Percentiles rank a stretch among this genome's conserved stretches.
Conservation (phyloP, 2,329 filamentous ascomycete species). For the Sporothrix phasma region DNA sequence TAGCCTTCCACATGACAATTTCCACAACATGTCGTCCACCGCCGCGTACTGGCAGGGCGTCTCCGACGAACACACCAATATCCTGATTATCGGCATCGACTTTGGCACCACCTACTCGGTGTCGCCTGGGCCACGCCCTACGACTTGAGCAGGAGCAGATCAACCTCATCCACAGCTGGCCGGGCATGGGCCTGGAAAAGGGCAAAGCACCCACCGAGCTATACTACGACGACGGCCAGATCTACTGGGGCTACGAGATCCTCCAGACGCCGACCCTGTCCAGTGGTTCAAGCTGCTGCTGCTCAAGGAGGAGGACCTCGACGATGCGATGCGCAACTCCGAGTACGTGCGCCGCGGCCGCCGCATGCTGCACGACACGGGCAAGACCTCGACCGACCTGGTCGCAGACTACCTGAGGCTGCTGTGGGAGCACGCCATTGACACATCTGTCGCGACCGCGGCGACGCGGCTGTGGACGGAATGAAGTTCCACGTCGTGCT, state of each 20-base stretch:
- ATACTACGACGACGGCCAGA: constrained; percentile 12
- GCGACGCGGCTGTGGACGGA: constrained; percentile 11
- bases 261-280: constrained; percentile 13
- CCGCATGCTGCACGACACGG: constrained; percentile 9
- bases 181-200: constrained; percentile 20
- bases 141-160: constrained; percentile 12
- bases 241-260: constrained; percentile 17
- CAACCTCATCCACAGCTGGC: constrained; percentile 15
- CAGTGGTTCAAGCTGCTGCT: constrained; percentile 19
- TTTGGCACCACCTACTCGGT: constrained; percentile 18
- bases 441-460: constrained; percentile 21
- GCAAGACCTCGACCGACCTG: constrained; percentile 21
- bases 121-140: constrained; percentile 15
- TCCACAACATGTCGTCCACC: constrained; percentile 5
- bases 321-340: constrained; percentile 8
- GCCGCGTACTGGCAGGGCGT: constrained; percentile 11
- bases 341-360: constrained; percentile 10
- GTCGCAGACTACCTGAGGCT: constrained; percentile 27
- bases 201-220: constrained; percentile 17
- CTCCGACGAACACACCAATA: constrained; percentile 11
- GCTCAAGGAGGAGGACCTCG: constrained; percentile 13
- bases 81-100: constrained; percentile 17
- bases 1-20: not conserved
- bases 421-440: constrained; percentile 27
- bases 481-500: constrained; percentile 30